These are phyloP conservation scores for Fusarium tuaranense DNA, from an alignment of 2,329 filamentous ascomycete species.

Conservation along the genomic window DNA sequence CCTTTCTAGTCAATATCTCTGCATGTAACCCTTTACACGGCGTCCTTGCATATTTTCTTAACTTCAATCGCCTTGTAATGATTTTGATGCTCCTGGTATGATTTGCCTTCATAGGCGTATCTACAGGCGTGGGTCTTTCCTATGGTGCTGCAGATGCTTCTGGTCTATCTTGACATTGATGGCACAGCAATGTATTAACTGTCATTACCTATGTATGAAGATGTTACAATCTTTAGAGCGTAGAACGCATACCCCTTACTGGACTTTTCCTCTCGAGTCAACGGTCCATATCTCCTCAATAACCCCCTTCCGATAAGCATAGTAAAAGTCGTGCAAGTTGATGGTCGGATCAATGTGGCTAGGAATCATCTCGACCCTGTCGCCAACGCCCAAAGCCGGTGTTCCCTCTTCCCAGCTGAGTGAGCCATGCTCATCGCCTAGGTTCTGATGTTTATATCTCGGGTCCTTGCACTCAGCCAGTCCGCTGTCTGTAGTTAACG, in stretches of 20 bases:
- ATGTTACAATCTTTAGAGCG: rapidly evolving
- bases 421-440: slow-evolving; percentile 34
- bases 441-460: slow-evolving; percentile 7
- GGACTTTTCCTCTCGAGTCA: slow-evolving; percentile 34
- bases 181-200: not conserved
- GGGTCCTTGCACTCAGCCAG: slow-evolving; percentile 31
- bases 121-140: not conserved
- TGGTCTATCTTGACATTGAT: not conserved
- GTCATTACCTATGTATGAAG: not conserved
- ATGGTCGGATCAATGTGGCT: slow-evolving; percentile 38
- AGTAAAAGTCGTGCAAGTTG: slow-evolving; percentile 36
- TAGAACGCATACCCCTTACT: not conserved
- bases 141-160: not conserved
- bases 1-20: not conserved
- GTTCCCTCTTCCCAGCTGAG: slow-evolving; percentile 26
- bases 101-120: not conserved
- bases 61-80: not conserved
- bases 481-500: slow-evolving; percentile 32
- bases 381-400: slow-evolving; percentile 7
- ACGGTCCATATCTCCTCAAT: slow-evolving; percentile 35
- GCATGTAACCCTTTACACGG: not conserved
- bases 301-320: slow-evolving; percentile 13
- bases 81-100: not conserved
- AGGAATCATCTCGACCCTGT: slow-evolving; percentile 35
- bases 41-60: not conserved